phyloP scores from a whole-genome alignment of 208 protist species.

The Leishmania braziliensis region DNA sequence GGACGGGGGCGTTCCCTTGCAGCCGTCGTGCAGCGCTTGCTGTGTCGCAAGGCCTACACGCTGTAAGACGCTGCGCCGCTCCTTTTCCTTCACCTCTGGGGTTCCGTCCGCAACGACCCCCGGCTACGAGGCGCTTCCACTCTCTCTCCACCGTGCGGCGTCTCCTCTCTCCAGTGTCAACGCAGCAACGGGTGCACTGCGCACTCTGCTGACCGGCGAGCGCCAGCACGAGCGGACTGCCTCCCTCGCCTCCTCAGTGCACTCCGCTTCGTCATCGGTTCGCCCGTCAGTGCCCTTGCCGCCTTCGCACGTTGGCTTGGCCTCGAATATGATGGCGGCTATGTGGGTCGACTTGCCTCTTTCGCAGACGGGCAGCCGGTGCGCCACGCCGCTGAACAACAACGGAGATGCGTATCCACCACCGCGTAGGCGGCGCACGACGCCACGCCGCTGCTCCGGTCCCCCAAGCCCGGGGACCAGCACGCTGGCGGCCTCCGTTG shows the following conservation, averaged over 20 bases:
- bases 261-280: constrained; percentile 30
- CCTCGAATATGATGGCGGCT: constrained; percentile 37
- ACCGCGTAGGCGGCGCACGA: constrained; percentile 39
- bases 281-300: constrained; percentile 28
- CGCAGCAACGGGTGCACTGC: neutral
- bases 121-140: constrained; percentile 7
- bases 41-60: neutral
- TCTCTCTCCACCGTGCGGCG: neutral
- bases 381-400: constrained; percentile 27
- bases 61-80: constrained; percentile 17
- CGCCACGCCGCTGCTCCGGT: constrained; percentile 37
- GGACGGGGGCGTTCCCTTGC: neutral
- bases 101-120: neutral
- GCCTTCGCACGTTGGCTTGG: constrained; percentile 31
- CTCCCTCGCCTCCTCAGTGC: constrained; percentile 30
- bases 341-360: constrained; percentile 49
- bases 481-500: constrained; percentile 41
- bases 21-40: neutral
- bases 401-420: constrained; percentile 17
- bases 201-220: neutral
- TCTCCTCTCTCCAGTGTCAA: neutral
- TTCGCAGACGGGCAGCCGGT: constrained; percentile 28
- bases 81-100: constrained; percentile 30
- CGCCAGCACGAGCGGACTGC: constrained; percentile 30
- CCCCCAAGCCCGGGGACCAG: constrained; percentile 41